These are phyloP conservation scores for Kingdonia uniflora DNA, from an alignment of 164 flowering plant genomes.

Conservation along the genomic window DNA sequence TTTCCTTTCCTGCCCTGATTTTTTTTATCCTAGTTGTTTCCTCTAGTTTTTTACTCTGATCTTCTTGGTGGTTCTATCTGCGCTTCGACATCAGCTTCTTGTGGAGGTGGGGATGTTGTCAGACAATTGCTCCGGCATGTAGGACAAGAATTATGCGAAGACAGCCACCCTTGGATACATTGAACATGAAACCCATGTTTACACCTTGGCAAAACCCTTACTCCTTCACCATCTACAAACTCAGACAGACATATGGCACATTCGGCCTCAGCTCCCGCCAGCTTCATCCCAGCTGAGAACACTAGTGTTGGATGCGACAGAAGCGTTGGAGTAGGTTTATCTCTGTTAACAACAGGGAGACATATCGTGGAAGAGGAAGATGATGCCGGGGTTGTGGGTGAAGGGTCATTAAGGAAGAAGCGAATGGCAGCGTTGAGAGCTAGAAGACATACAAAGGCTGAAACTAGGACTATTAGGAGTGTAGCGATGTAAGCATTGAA, in stretches of 20 bases:
- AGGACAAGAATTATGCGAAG: slow-evolving; percentile 36
- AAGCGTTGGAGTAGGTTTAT: background rate
- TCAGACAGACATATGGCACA: slow-evolving; percentile 51
- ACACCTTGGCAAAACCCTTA: slow-evolving; percentile 35
- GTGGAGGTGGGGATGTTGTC: too few relatives aligned
- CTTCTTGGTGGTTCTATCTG: too few relatives aligned
- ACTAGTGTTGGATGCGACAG: slow-evolving; percentile 17
- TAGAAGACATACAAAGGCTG: slow-evolving; percentile 32
- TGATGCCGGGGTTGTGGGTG: background rate
- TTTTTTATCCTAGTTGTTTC: too few relatives aligned
- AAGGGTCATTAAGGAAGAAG: slow-evolving; percentile 17
- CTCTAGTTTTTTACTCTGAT: too few relatives aligned
- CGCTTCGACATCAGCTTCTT: too few relatives aligned
- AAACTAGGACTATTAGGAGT: slow-evolving; percentile 33
- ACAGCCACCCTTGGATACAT: slow-evolving; percentile 40
- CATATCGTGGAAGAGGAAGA: too few relatives aligned
- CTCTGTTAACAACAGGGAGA: background rate
- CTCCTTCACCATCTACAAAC: slow-evolving; percentile 38
- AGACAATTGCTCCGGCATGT: slow-evolving; percentile 43
- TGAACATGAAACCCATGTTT: slow-evolving; percentile 43
- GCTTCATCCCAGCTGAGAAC: slow-evolving; percentile 26
- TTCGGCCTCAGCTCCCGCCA: slow-evolving; percentile 17
- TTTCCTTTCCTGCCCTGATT: too few relatives aligned
- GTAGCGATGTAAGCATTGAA: slow-evolving; percentile 28
- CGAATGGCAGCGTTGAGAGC: slow-evolving; percentile 35